phyloP scores from a whole-genome alignment of 192 early-diverging fungal species.

The Thamnidium elegans region DNA sequence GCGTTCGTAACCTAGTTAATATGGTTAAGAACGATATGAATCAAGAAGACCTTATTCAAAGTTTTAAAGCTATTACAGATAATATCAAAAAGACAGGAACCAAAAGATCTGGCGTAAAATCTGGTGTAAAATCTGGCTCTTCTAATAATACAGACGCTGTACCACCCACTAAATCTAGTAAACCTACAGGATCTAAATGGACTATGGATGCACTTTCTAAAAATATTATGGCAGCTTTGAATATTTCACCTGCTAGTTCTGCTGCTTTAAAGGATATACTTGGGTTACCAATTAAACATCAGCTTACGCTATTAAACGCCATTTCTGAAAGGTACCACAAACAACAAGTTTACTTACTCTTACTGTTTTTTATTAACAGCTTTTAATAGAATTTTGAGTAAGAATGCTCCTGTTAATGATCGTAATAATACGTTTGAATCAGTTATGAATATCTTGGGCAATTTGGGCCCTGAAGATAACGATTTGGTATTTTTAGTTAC shows the following conservation, averaged over 20 bases:
- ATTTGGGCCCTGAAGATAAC: constrained; percentile 12
- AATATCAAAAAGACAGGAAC: not conserved
- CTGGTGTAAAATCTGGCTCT: too few relatives aligned
- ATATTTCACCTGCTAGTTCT: not conserved
- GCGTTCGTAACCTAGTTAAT: not conserved
- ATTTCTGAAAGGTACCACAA: constrained; percentile 17
- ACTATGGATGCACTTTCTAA: constrained; percentile 8
- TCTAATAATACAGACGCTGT: too few relatives aligned
- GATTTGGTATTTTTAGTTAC: constrained; percentile 14
- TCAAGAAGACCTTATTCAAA: not conserved
- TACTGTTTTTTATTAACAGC: too few relatives aligned
- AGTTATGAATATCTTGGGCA: constrained; percentile 14
- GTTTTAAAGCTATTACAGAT: constrained; percentile 6
- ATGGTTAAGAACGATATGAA: not conserved
- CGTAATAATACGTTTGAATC: constrained; percentile 22
- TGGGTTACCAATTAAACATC: constrained; percentile 9
- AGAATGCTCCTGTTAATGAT: constrained; percentile 21
- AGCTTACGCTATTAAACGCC: not conserved
- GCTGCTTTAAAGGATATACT: constrained; percentile 14
- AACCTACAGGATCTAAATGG: constrained; percentile 5
- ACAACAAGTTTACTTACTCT: too few relatives aligned
- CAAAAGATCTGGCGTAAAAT: too few relatives aligned
- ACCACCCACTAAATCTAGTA: constrained; percentile 1
- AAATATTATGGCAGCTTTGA: not conserved
- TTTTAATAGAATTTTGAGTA: constrained; percentile 7